These are phyloP conservation scores for Favolaschia claudopus DNA, from an alignment of 768 basidiomycete species.

Conservation along the genomic window DNA sequence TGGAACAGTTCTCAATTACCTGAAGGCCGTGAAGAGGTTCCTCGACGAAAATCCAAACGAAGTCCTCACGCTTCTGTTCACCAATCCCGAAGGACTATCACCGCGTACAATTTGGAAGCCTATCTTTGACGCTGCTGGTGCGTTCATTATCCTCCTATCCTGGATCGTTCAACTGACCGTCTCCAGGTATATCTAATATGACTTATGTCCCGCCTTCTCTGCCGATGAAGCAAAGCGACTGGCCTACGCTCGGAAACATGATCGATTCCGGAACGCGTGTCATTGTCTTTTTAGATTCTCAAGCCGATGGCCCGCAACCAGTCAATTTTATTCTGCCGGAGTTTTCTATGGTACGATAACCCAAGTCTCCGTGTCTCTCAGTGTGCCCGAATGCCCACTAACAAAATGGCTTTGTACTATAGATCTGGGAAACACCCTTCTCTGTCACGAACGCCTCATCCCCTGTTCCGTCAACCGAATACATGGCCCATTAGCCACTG, in stretches of 20 bases:
- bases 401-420: background rate
- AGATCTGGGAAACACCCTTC: constrained; percentile 70
- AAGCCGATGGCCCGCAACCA: constrained; percentile 43
- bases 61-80: constrained; percentile 70
- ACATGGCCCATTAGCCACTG: constrained; percentile 51
- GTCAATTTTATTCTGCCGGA: constrained; percentile 64
- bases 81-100: constrained; percentile 66
- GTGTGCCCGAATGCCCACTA: background rate
- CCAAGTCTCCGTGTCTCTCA: background rate
- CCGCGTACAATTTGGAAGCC: constrained; percentile 58
- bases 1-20: constrained; percentile 56
- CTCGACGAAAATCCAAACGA: constrained; percentile 70
- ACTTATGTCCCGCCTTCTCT: constrained; percentile 60
- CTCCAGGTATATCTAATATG: constrained; percentile 48
- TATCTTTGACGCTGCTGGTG: constrained; percentile 58
- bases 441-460: constrained; percentile 53
- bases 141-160: constrained; percentile 16
- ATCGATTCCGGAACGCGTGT: constrained; percentile 67
- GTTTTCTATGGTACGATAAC: constrained; percentile 57
- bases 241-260: constrained; percentile 72
- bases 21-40: constrained; percentile 61
- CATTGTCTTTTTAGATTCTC: constrained; percentile 66
- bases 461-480: constrained; percentile 63
- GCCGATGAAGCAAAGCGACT: constrained; percentile 52
- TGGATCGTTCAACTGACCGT: background rate